Percentiles rank a stretch among this genome's conserved stretches.
phyloP scores from a whole-genome alignment of 257 asterid genomes.

The Gentiana dahurica region DNA sequence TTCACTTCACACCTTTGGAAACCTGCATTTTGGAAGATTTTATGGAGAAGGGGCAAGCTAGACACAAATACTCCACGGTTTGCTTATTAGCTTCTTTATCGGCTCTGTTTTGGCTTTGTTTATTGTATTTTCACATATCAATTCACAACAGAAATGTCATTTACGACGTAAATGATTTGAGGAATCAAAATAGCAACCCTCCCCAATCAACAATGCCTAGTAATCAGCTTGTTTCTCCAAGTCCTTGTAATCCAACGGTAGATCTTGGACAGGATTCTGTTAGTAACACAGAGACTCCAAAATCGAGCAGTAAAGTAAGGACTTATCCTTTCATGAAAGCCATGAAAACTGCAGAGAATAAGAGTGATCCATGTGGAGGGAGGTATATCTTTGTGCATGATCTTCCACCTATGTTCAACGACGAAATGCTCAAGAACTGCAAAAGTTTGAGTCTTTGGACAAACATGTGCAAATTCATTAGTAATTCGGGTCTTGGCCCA shows the following conservation, averaged over 20 bases:
- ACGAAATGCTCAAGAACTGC: conserved; percentile 39
- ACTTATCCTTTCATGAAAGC: conserved; percentile 60
- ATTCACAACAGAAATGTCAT: conserved; percentile 27
- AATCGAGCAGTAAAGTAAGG: conserved; percentile 14
- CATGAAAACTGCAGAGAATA: conserved; percentile 50
- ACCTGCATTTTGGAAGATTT: conserved; percentile 12
- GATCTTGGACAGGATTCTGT: conserved; percentile 4
- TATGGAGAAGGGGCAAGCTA: conserved; percentile 64
- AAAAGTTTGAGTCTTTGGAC: conserved; percentile 34
- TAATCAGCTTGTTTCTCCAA: conserved; percentile 6
- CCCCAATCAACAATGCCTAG: conserved; percentile 15
- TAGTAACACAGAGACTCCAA: not conserved
- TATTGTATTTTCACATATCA: conserved; percentile 46
- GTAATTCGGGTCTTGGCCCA: conserved; percentile 40
- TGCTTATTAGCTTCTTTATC: conserved; percentile 46
- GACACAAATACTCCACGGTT: conserved; percentile 38
- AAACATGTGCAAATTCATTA: conserved; percentile 34
- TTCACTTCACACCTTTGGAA: conserved; percentile 54
- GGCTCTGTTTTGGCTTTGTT: conserved; percentile 48
- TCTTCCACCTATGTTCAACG: conserved; percentile 38
- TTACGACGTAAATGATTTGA: conserved; percentile 17
- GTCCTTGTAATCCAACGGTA: conserved; percentile 1
- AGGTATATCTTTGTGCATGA: conserved; percentile 35
- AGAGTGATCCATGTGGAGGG: conserved; percentile 73
- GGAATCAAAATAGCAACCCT: conserved; percentile 5